Conservation (phyloP, 2,329 filamentous ascomycete genomes). For the Paracamarosporium sp. region DNA sequence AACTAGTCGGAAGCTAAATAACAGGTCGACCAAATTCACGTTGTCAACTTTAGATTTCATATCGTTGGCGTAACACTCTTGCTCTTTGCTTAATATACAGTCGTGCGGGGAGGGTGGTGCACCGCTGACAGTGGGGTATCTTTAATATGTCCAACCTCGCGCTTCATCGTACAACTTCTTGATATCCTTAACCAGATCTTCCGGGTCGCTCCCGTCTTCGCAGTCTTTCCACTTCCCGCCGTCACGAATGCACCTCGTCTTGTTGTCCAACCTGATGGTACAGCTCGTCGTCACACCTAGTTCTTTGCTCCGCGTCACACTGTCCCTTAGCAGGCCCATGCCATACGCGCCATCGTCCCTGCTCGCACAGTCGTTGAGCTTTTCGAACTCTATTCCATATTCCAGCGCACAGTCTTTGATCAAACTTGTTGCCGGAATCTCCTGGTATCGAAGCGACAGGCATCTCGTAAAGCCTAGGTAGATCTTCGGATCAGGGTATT, state of each 20-base stretch:
- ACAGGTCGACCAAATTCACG: too few relatives aligned
- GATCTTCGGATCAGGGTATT: constrained; percentile 85
- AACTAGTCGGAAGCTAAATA: too few relatives aligned
- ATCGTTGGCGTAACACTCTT: too few relatives aligned
- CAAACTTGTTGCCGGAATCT: constrained; percentile 80
- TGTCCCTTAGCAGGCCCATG: constrained; percentile 70
- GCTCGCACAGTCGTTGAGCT: constrained; percentile 82
- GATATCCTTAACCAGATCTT: constrained; percentile 78
- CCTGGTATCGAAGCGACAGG: constrained; percentile 74
- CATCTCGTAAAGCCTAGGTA: constrained; percentile 95
- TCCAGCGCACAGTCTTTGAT: constrained; percentile 89
- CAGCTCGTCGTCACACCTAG: constrained; percentile 56
- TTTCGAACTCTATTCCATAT: constrained; percentile 83
- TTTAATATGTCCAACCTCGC: constrained; percentile 34
- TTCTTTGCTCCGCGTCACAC: constrained; percentile 67
- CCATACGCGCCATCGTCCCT: constrained; percentile 76
- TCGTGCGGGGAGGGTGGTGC: not conserved
- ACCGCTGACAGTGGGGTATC: not conserved
- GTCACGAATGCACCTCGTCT: constrained; percentile 86
- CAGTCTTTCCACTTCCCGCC: constrained; percentile 81
- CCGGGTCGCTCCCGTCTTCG: constrained; percentile 68
- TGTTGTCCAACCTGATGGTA: constrained; percentile 70
- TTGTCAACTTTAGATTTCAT: too few relatives aligned
- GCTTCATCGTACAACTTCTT: constrained; percentile 67
- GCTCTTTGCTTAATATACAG: too few relatives aligned